These are phyloP conservation scores for Anthracocystis panici-leucophaei DNA, from an alignment of 1,284 basidiomycete genomes.

Conservation along the genomic window DNA sequence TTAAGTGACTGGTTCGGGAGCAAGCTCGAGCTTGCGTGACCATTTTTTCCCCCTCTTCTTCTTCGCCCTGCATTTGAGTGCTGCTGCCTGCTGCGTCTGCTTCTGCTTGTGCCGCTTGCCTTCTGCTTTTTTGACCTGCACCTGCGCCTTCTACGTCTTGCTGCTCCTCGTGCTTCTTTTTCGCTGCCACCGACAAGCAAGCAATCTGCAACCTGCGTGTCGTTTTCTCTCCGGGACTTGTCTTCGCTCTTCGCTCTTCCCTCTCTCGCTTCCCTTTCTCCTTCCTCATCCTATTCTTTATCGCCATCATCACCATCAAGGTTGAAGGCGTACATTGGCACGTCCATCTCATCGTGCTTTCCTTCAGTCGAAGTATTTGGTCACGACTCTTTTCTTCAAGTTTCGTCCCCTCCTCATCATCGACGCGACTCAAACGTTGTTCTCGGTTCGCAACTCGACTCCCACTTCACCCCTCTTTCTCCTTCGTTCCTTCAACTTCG, in stretches of 20 bases:
- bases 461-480: conserved; percentile 1
- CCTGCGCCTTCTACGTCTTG: conserved; percentile 24
- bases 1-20: background rate
- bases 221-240: conserved; percentile 21
- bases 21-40: conserved; percentile 4
- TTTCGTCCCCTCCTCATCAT: conserved; percentile 7
- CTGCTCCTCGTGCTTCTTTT: conserved; percentile 13
- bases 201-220: conserved; percentile 51
- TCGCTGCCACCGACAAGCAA: conserved; percentile 23
- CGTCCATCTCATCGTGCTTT: conserved; percentile 15
- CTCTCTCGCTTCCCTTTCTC: conserved; percentile 13
- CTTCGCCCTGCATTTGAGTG: conserved; percentile 31
- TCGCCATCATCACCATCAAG: conserved; percentile 5
- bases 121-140: conserved; percentile 16
- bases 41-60: conserved; percentile 6
- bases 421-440: conserved; percentile 23
- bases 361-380: conserved; percentile 3
- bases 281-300: conserved; percentile 7
- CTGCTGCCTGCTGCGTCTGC: conserved; percentile 5
- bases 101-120: background rate
- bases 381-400: conserved; percentile 6
- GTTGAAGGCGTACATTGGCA: conserved; percentile 20
- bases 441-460: conserved; percentile 4
- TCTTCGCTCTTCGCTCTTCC: background rate
- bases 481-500: conserved; percentile 1